Base-by-base conservation (phyloP, 306 rosid species). In the Ceratonia siliqua region DNA sequence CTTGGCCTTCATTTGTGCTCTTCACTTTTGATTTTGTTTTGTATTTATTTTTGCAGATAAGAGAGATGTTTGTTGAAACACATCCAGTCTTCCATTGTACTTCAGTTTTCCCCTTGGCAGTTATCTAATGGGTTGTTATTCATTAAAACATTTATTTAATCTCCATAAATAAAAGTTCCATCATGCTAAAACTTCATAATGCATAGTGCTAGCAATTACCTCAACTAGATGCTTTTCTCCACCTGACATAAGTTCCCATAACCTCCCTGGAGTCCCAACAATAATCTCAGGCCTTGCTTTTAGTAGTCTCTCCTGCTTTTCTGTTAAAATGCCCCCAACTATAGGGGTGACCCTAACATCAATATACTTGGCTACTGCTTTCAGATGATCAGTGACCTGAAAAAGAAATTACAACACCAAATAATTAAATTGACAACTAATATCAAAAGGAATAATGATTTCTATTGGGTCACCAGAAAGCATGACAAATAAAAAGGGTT, bases 241-340 rank as follows among this genome's bases (percentile, higher is more conserved):
- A 32, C 87, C 84, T 42, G 96, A 92, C 92, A 90, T 90, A 77
- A 91, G 95, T 76, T 92, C 96, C 99, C 99, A 92, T 62, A 94
- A 86, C 84, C 99, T 86, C 75, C 99, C 99, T 2, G 99, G 99
- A 77, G 97, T 94, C 38, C 95, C 97, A 15, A 94, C 97, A 83
- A 94, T 63, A 86, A 94, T 82, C 91, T 92, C 96, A 58, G 99
- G 97, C 82, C 86, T 90, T 61, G 70, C 67, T 79, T 79, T 90
- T 62, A 94, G 80, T 75, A 90, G 95, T 76, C 99, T 88, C 68
- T 85, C 95, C 88, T 94, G 99, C 61, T 94, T 94, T 81, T 94
- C 93, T 10, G 89, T 74, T 65, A 93, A 88, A 90, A 92, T 94
- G 6, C 97, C 99, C 58, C 99, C 98, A 83, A 94, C 97, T 66